Percentiles rank a stretch among this genome's conserved stretches.
Evolutionary conservation across 2,329 filamentous ascomycete species (phyloP).

Genomic region (Cladorrhinum sp.): DNA sequence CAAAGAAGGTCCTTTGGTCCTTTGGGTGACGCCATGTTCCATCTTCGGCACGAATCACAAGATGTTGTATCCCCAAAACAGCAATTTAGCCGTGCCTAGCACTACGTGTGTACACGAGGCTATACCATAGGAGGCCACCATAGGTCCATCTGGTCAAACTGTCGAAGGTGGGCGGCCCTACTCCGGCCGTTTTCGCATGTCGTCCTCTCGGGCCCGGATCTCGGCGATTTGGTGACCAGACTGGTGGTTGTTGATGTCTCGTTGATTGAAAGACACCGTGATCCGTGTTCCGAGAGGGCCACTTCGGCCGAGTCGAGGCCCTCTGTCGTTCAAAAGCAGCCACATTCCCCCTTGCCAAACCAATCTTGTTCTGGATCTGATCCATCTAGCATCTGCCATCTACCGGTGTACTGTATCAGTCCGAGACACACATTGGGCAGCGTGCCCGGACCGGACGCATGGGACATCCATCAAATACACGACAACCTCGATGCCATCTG

Average conservation of each 20-base stretch:
- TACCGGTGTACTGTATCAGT: neutral
- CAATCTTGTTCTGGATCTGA: neutral
- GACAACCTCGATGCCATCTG: too few relatives aligned
- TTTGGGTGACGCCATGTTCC: neutral
- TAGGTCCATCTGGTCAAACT: neutral
- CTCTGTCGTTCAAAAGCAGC: conserved; percentile 12
- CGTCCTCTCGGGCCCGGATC: conserved; percentile 8
- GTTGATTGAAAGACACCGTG: neutral
- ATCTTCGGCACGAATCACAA: neutral
- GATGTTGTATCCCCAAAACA: neutral
- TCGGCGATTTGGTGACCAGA: conserved; percentile 9
- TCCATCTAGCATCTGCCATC: neutral
- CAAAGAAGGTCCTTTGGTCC: neutral
- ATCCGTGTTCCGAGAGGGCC: conserved; percentile 7
- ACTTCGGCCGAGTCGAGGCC: conserved; percentile 14
- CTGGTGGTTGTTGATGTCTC: neutral
- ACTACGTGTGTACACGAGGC: neutral
- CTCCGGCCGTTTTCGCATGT: conserved; percentile 26
- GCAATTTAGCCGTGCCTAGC: conserved; percentile 4
- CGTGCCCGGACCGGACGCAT: neutral
- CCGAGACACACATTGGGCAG: neutral
- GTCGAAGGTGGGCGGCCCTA: conserved; percentile 23
- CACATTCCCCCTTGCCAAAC: conserved; percentile 2
- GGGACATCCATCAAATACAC: neutral
- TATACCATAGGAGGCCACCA: neutral